Conservation (phyloP, 2,329 filamentous ascomycete genomes). For the Metarhizium humberi region DNA sequence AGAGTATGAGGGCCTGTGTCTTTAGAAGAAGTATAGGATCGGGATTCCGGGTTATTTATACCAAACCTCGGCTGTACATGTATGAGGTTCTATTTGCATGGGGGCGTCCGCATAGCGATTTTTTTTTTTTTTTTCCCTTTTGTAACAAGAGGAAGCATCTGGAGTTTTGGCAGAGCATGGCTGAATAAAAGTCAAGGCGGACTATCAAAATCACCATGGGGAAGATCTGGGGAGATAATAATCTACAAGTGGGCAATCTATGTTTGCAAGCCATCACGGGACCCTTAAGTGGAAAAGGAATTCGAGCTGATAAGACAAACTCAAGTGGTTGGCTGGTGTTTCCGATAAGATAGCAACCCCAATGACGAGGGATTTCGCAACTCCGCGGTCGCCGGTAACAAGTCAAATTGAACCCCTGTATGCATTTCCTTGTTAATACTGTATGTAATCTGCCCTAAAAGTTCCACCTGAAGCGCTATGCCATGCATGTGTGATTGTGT, state of each 20-base stretch:
- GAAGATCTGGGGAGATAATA: neutral
- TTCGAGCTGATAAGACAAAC: neutral
- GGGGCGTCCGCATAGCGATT: neutral
- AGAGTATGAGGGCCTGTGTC: constrained; percentile 12
- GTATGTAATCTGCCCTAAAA: neutral
- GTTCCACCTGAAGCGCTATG: neutral
- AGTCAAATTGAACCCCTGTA: neutral
- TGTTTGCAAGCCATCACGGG: neutral
- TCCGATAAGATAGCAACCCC: neutral
- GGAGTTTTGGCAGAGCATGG: neutral
- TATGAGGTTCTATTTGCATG: neutral
- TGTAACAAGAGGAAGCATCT: neutral
- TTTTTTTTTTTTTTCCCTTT: neutral
- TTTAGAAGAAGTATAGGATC: neutral
- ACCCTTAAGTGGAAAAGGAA: too few species aligned
- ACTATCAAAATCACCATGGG: neutral
- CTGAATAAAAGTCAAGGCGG: neutral
- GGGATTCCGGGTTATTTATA: too few species aligned
- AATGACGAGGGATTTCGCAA: neutral
- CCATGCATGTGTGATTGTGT: neutral
- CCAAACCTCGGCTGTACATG: neutral
- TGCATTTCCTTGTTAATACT: neutral
- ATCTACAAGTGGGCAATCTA: too few species aligned
- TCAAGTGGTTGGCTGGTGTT: neutral
- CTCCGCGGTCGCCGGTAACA: neutral